Percentiles rank a stretch among this genome's conserved stretches.
phyloP scores from a whole-genome alignment of 2,329 filamentous ascomycete species.

The Sporothrix protearum region DNA sequence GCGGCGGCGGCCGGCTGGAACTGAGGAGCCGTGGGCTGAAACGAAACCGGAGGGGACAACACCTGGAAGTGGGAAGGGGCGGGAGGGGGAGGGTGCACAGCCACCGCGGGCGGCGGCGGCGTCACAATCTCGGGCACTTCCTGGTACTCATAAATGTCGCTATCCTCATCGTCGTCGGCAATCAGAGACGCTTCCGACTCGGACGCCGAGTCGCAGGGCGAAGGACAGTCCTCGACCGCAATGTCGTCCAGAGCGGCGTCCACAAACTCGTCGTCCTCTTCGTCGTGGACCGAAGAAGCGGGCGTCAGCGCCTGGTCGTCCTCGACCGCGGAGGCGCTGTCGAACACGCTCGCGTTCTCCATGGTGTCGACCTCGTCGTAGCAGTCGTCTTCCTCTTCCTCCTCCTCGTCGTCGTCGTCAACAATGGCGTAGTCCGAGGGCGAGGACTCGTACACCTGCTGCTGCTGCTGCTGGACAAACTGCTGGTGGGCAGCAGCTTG shows the following conservation, averaged over 20 bases:
- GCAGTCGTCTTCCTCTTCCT: conserved; percentile 43
- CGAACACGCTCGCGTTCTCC: conserved; percentile 43
- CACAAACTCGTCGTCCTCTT: conserved; percentile 38
- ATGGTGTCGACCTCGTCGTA: conserved; percentile 26
- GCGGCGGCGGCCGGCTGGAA: background rate
- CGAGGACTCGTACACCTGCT: background rate
- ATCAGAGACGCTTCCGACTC: conserved; percentile 27
- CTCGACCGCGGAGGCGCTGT: conserved; percentile 18
- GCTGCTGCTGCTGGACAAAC: background rate
- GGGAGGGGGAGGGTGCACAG: conserved; percentile 22
- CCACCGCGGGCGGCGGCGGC: conserved; percentile 36
- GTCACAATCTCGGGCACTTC: conserved; percentile 40
- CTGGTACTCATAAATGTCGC: conserved; percentile 46
- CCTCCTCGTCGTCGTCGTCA: conserved; percentile 30
- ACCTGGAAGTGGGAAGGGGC: conserved; percentile 20
- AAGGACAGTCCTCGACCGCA: conserved; percentile 29
- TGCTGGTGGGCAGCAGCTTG: conserved; percentile 27
- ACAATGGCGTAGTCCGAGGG: conserved; percentile 17
- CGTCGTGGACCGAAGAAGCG: conserved; percentile 34
- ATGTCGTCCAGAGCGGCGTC: background rate
- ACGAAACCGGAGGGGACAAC: too few relatives aligned
- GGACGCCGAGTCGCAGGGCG: conserved; percentile 18
- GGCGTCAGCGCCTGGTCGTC: conserved; percentile 44
- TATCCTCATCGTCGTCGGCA: conserved; percentile 32
- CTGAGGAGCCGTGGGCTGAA: background rate